Percentiles rank a stretch among this genome's conserved stretches.
Conservation (phyloP, 2,329 filamentous ascomycete genomes). For the Neurospora sp. region DNA sequence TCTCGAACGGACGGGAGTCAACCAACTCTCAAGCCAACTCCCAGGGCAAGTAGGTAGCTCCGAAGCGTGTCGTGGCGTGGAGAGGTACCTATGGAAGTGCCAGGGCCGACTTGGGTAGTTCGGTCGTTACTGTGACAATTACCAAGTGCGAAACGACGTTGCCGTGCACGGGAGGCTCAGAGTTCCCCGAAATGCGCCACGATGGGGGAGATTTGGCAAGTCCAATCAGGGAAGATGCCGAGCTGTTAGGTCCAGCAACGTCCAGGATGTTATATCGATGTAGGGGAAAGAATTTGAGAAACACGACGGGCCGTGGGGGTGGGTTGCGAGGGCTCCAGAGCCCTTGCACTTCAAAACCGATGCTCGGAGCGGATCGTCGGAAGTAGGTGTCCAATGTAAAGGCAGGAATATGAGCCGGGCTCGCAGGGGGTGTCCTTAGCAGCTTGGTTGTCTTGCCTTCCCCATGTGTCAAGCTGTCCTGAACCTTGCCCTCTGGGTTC, state of each 20-base stretch:
- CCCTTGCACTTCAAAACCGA: neutral
- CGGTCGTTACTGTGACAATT: neutral
- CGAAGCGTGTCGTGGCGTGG: neutral
- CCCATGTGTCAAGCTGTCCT: neutral
- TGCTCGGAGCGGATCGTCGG: neutral
- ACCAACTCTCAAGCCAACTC: neutral
- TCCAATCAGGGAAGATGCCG: neutral
- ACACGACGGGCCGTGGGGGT: neutral
- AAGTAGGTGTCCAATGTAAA: neutral
- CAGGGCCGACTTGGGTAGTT: neutral
- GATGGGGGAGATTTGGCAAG: neutral
- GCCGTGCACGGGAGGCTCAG: neutral
- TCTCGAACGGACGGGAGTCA: neutral
- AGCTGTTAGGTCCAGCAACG: neutral
- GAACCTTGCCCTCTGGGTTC: neutral
- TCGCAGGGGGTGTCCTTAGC: neutral
- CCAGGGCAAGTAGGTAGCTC: neutral
- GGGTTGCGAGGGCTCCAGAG: neutral
- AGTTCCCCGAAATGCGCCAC: neutral
- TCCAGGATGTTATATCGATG: neutral
- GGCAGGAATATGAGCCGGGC: neutral
- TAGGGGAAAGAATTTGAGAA: neutral
- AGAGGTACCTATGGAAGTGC: neutral
- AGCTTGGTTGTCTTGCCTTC: neutral
- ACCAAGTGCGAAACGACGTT: neutral